Evolutionary conservation across 2,329 filamentous ascomycete genomes (phyloP).

Genomic region (Aspergillus quadrilineatus): DNA sequence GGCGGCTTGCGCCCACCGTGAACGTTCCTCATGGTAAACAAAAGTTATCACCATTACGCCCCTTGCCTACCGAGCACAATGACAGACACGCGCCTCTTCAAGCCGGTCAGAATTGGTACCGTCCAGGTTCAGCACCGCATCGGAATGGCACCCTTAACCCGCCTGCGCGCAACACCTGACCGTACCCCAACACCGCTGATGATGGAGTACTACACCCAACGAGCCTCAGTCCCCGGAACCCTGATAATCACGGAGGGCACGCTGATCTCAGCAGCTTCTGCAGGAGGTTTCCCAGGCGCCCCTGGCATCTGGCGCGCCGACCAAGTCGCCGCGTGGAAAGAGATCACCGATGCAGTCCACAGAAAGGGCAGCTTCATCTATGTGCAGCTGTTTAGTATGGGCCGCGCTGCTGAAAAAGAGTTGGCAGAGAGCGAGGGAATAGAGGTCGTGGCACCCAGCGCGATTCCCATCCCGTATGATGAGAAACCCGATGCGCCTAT

Average conservation of each 20-base stretch:
- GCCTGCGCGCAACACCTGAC: conserved; percentile 52
- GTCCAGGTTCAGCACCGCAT: conserved; percentile 48
- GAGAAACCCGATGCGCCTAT: conserved; percentile 24
- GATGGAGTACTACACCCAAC: conserved; percentile 55
- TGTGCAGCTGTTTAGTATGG: conserved; percentile 62
- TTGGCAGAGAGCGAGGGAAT: conserved; percentile 20
- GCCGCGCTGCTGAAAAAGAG: conserved; percentile 51
- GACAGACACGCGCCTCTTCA: conserved; percentile 23
- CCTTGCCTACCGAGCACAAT: neutral
- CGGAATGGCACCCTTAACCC: conserved; percentile 59
- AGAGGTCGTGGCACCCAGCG: conserved; percentile 27
- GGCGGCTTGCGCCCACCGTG: neutral
- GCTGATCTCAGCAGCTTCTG: conserved; percentile 47
- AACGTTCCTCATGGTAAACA: neutral
- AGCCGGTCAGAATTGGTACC: conserved; percentile 46
- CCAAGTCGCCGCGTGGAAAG: conserved; percentile 61
- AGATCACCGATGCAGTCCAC: conserved; percentile 63
- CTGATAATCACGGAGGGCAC: conserved; percentile 61
- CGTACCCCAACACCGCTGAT: conserved; percentile 48
- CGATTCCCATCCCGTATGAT: conserved; percentile 7
- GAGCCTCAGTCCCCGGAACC: conserved; percentile 54
- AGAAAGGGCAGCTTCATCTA: conserved; percentile 61
- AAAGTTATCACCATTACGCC: too few species aligned
- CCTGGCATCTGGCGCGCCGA: conserved; percentile 60
- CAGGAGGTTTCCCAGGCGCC: conserved; percentile 50